phyloP scores from a whole-genome alignment of 2,329 filamentous ascomycete genomes.

The Cytospora piceae region DNA sequence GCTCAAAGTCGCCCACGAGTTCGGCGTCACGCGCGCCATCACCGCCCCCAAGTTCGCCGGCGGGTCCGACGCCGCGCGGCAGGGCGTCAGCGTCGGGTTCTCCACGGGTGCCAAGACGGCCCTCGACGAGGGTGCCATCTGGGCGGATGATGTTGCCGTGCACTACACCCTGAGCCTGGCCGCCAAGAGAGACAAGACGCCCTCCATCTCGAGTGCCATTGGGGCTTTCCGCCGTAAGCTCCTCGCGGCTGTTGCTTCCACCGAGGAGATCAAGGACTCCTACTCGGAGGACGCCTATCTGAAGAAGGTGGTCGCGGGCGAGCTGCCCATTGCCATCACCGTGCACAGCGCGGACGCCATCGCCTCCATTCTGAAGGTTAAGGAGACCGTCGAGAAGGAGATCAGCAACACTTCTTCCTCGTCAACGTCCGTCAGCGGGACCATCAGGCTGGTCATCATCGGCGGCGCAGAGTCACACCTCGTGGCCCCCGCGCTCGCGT shows the following conservation, averaged over 20 bases:
- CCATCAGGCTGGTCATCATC: conserved; percentile 59
- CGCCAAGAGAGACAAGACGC: conserved; percentile 49
- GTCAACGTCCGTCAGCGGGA: neutral
- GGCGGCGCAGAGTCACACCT: conserved; percentile 67
- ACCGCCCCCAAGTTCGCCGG: conserved; percentile 55
- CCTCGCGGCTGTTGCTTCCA: conserved; percentile 51
- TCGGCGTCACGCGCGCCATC: conserved; percentile 63
- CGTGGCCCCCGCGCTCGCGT: conserved; percentile 60
- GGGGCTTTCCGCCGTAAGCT: conserved; percentile 57
- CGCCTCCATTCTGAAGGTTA: conserved; percentile 61
- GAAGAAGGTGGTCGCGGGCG: conserved; percentile 56
- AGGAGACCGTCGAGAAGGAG: conserved; percentile 56
- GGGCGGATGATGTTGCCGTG: conserved; percentile 56
- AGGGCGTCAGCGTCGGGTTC: conserved; percentile 64
- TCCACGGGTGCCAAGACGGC: conserved; percentile 52
- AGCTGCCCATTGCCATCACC: conserved; percentile 59
- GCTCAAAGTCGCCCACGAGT: conserved; percentile 54
- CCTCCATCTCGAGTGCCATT: conserved; percentile 59
- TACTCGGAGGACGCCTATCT: conserved; percentile 57
- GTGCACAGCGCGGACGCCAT: conserved; percentile 68
- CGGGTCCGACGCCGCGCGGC: conserved; percentile 45
- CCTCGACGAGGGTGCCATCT: conserved; percentile 55
- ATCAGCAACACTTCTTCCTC: conserved; percentile 31
- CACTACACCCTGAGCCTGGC: conserved; percentile 60
- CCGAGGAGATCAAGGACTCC: conserved; percentile 43